Conservation (phyloP, 768 basidiomycete genomes). For the Naganishia friedmannii region DNA sequence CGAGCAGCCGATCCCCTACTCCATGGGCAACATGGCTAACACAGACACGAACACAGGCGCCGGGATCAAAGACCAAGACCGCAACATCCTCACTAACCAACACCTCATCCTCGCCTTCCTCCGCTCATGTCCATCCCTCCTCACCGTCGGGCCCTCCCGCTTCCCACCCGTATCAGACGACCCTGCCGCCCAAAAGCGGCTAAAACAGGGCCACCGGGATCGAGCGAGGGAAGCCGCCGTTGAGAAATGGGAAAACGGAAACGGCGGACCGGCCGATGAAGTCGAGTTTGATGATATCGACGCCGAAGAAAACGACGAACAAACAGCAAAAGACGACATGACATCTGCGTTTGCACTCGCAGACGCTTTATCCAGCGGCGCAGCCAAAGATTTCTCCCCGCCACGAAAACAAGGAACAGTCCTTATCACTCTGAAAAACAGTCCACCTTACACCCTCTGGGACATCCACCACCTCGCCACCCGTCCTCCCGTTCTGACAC, state of each 20-base stretch:
- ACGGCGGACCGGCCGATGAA: slow-evolving; percentile 56
- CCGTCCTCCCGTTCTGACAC: slow-evolving; percentile 70
- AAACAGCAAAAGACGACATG: slow-evolving; percentile 10
- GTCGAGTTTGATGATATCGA: slow-evolving; percentile 48
- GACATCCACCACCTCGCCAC: slow-evolving; percentile 52
- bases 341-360: neutral
- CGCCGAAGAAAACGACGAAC: slow-evolving; percentile 37
- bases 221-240: neutral
- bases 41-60: slow-evolving; percentile 53
- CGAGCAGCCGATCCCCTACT: neutral
- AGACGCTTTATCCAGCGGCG: slow-evolving; percentile 2
- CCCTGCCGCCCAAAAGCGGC: slow-evolving; percentile 24
- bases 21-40: slow-evolving; percentile 27
- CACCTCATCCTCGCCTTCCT: slow-evolving; percentile 76
- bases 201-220: slow-evolving; percentile 37
- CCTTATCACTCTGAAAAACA: slow-evolving; percentile 81
- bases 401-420: slow-evolving; percentile 64
- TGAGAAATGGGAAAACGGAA: slow-evolving; percentile 22
- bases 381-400: slow-evolving; percentile 30
- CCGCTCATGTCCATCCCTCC: slow-evolving; percentile 64
- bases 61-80: slow-evolving; percentile 86
- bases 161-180: slow-evolving; percentile 52
- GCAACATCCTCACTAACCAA: slow-evolving; percentile 89
- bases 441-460: slow-evolving; percentile 84
- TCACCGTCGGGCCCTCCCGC: slow-evolving; percentile 59